Conservation (phyloP, 768 basidiomycete genomes). For the Agaricus blazei region DNA sequence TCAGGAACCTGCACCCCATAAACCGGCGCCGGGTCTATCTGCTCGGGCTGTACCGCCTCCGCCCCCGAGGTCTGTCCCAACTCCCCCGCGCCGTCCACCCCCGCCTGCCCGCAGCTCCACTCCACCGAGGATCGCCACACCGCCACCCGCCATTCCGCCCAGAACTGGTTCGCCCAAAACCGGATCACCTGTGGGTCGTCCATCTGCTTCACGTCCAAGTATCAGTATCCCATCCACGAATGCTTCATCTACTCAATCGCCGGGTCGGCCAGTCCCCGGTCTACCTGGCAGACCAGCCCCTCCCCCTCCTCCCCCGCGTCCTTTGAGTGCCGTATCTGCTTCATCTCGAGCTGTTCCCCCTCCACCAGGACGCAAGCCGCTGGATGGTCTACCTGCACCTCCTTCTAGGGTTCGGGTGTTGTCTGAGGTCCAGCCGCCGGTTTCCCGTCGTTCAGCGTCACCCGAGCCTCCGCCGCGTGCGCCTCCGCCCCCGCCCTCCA, state of each 20-base stretch:
- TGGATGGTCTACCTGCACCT: constrained; percentile 15
- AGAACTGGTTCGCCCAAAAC: constrained; percentile 30
- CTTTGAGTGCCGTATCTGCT: constrained; percentile 25
- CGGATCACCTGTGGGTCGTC: constrained; percentile 30
- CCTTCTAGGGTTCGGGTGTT: constrained; percentile 16
- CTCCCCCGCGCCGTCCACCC: constrained; percentile 22
- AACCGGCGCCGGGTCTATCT: constrained; percentile 12
- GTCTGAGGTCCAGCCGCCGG: constrained; percentile 6
- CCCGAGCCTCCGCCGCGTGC: constrained; percentile 7
- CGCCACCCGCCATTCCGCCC: constrained; percentile 14
- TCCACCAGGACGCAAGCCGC: constrained; percentile 27
- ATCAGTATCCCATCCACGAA: constrained; percentile 27
- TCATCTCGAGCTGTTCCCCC: constrained; percentile 32
- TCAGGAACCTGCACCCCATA: not conserved
- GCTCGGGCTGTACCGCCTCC: constrained; percentile 26
- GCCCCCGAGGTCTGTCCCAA: constrained; percentile 20
- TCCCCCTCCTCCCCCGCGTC: constrained; percentile 31
- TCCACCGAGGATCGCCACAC: constrained; percentile 28
- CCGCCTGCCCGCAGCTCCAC: constrained; percentile 30
- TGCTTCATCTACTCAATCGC: constrained; percentile 19
- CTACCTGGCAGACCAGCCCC: constrained; percentile 13
- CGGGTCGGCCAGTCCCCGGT: constrained; percentile 18
- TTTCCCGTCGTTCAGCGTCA: constrained; percentile 1
- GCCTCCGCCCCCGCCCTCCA: constrained; percentile 10
- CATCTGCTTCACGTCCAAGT: constrained; percentile 22